Conservation (phyloP, 257 asterid genomes). For the Przewalskia tangutica region DNA sequence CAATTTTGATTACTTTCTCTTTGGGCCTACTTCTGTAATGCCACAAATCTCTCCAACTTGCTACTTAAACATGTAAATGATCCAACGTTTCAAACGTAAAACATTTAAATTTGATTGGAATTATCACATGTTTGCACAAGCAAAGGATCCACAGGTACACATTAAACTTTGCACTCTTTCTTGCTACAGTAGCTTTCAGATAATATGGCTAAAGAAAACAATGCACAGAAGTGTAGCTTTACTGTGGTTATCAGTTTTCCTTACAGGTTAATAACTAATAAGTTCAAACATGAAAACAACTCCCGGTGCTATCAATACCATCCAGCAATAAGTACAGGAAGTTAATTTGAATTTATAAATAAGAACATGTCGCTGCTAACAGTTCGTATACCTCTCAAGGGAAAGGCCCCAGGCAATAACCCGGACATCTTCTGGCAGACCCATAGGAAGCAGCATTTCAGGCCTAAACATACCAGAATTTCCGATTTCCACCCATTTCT, state of each 20-base stretch:
- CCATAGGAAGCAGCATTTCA: constrained; percentile 97
- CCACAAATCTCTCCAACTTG: neutral
- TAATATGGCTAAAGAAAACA: neutral
- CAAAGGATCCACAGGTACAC: neutral
- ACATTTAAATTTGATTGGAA: neutral
- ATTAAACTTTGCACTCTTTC: neutral
- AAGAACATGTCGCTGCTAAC: neutral
- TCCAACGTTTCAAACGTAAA: neutral
- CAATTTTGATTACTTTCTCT: neutral
- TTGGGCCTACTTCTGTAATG: neutral
- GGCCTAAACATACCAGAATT: constrained; percentile 99
- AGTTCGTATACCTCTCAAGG: constrained; percentile 62
- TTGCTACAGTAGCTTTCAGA: neutral
- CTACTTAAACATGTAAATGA: neutral
- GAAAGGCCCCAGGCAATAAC: constrained; percentile 99
- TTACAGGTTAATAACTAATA: neutral
- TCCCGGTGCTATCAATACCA: neutral
- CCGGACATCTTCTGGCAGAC: constrained; percentile 90
- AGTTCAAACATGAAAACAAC: neutral
- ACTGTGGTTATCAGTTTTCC: neutral
- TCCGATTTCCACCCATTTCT: constrained; percentile 97
- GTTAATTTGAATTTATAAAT: neutral
- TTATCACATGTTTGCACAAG: neutral
- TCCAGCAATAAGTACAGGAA: neutral
- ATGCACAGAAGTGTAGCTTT: neutral